A percentile compares a stretch with the other conserved stretches of the same genome.
Evolutionary conservation across 2,329 filamentous ascomycete genomes (phyloP).

Genomic region (Phyllosticta ampelicida): DNA sequence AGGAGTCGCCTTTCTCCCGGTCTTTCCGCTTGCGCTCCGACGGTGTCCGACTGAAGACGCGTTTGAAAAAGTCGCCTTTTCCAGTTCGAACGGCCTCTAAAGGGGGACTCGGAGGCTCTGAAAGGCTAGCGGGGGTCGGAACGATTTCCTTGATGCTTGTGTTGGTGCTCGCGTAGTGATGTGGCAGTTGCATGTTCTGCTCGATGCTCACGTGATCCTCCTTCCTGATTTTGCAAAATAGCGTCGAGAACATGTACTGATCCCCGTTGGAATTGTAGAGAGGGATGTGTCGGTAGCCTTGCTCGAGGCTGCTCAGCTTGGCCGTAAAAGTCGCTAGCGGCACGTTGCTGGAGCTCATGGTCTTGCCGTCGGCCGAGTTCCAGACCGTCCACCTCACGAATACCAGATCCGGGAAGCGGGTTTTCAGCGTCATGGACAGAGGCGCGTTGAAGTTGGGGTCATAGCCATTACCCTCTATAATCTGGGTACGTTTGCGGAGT

Average conservation of each 20-base stretch:
- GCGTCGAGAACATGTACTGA: slow-evolving; percentile 85
- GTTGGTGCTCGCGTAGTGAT: slow-evolving; percentile 5
- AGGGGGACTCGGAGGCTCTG: slow-evolving; percentile 21
- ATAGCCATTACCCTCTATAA: slow-evolving; percentile 82
- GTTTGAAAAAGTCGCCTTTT: slow-evolving; percentile 27
- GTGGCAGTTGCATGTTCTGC: slow-evolving; percentile 13
- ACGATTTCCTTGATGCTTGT: slow-evolving; percentile 12
- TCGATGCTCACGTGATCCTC: slow-evolving; percentile 37
- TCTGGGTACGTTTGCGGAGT: slow-evolving; percentile 66
- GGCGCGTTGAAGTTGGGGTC: slow-evolving; percentile 78
- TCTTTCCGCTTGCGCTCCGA: slow-evolving; percentile 32
- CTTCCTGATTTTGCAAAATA: slow-evolving; percentile 80
- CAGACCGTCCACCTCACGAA: slow-evolving; percentile 91
- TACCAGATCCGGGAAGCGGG: slow-evolving; percentile 87
- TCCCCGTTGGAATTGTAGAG: slow-evolving; percentile 82
- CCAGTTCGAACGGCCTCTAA: slow-evolving; percentile 18
- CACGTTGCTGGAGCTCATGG: slow-evolving; percentile 47
- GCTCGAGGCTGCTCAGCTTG: slow-evolving; percentile 78
- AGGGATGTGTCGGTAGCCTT: slow-evolving; percentile 86
- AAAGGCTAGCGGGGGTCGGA: slow-evolving; percentile 17
- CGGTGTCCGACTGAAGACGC: slow-evolving; percentile 33
- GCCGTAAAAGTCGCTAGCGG: slow-evolving; percentile 83
- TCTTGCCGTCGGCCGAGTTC: slow-evolving; percentile 62
- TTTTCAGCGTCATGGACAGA: slow-evolving; percentile 72
- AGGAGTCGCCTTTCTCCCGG: slow-evolving; percentile 23